Base-by-base conservation (phyloP, 176 grass and related monocot genomes). In the Oryza meridionalis region DNA sequence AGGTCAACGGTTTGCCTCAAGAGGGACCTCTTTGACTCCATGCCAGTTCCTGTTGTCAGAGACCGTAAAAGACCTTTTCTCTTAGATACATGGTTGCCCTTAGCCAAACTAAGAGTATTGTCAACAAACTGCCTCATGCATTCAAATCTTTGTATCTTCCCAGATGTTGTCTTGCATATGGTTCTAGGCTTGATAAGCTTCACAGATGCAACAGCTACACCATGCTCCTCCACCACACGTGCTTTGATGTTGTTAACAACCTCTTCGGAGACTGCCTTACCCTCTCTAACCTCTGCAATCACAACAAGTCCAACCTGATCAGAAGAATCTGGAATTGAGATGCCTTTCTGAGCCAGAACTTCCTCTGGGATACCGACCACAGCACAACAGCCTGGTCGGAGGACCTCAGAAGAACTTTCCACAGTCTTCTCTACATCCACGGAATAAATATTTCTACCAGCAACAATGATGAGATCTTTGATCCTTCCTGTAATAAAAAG, bases 401-500 rank as follows among this genome's bases (percentile, higher is more conserved):
- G 70, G 15, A 78, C 62, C 70, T 86, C 80, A 8, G 92, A 94
- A 77, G 88, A 91, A 84, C 84, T 78, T 78, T 94, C 92, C 29
- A 94, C 88, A 9, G 92, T 94, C 84, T 91, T 94, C 78, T 94
- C 92, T 45, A 94, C 86, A 78, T 94, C 88, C 29, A 86, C 83
- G 71, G 92, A 91, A 83, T 94, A 94, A 58, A 94, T 89, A 73
- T 94, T 94, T 89, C 86, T 94, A 43, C 92, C 92, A 78, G 92
- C 83, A 86, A 94, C 84, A 75, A 94, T 94, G 63, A 94, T 91
- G 75, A 94, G 71, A 78, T 94, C 92, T 88, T 94, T 94, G 81
- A 94, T 94, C 84, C 92, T 83, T 83, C 92, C 92, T 16, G 88
- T 94, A 81, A 94, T 91, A 73, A 94, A 94, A 81, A 94, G 80